These are phyloP conservation scores for Basidiobolus meristosporus DNA, from an alignment of 371 early-diverging fungal genomes.

Conservation along the genomic window DNA sequence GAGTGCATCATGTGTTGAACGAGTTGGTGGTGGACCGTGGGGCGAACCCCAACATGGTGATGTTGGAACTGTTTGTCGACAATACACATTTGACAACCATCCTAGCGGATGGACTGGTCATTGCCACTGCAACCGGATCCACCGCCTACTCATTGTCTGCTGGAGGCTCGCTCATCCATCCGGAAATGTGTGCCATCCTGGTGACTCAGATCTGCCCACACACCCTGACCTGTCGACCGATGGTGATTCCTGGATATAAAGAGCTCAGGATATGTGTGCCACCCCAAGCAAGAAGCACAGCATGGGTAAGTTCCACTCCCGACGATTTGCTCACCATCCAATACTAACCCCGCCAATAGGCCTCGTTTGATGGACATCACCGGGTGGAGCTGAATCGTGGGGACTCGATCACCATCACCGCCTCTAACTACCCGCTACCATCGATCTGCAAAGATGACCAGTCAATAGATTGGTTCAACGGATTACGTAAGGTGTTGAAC, in stretches of 20 bases:
- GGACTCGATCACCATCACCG: conserved; percentile 69
- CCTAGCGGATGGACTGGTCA: conserved; percentile 77
- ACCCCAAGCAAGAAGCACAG: conserved; percentile 39
- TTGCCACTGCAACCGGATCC: conserved; percentile 88
- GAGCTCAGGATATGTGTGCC: conserved; percentile 58
- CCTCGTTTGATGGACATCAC: conserved; percentile 76
- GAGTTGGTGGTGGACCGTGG: conserved; percentile 75
- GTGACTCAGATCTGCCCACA: conserved; percentile 92
- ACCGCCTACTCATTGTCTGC: conserved; percentile 90
- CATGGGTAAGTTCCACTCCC: conserved; percentile 24
- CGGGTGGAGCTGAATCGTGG: conserved; percentile 74
- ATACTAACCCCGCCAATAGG: conserved; percentile 1
- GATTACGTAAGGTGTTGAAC: conserved; percentile 48
- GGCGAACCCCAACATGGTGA: conserved; percentile 68
- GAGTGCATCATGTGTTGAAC: conserved; percentile 44
- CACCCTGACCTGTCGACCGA: conserved; percentile 82
- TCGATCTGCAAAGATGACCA: conserved; percentile 65
- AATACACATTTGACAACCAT: conserved; percentile 64
- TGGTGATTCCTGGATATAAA: conserved; percentile 76
- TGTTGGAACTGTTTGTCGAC: conserved; percentile 79
- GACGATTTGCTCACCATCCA: neutral
- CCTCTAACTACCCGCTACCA: conserved; percentile 70
- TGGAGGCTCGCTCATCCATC: conserved; percentile 86
- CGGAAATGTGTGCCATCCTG: conserved; percentile 72
- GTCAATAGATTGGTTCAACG: conserved; percentile 67